These are phyloP conservation scores for Aspergillus clavatus DNA, from an alignment of 2,329 filamentous ascomycete species.

Conservation along the genomic window DNA sequence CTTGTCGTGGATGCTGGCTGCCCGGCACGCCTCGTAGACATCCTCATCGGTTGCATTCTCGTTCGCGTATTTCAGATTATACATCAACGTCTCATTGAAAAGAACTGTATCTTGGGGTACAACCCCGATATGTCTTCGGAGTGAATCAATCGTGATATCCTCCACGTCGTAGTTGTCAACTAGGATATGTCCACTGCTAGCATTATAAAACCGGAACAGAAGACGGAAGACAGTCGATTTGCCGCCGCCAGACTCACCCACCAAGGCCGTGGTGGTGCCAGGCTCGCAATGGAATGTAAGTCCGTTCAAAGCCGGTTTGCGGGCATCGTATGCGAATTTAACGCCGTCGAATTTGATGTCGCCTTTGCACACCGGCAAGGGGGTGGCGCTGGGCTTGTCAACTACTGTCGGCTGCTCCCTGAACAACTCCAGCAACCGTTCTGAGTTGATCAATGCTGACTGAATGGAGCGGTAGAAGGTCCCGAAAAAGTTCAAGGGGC, in stretches of 20 bases:
- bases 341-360: slow-evolving; percentile 85
- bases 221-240: slow-evolving; percentile 96
- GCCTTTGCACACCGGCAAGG: slow-evolving; percentile 66
- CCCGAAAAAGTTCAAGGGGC: slow-evolving; percentile 80
- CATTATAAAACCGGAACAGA: slow-evolving; percentile 95
- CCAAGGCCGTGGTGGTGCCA: slow-evolving; percentile 90
- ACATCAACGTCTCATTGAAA: slow-evolving; percentile 93
- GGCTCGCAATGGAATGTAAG: slow-evolving; percentile 80
- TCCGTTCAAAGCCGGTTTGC: slow-evolving; percentile 77
- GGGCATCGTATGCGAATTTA: slow-evolving; percentile 81
- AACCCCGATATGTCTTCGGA: slow-evolving; percentile 85
- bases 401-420: slow-evolving; percentile 91
- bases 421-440: slow-evolving; percentile 91
- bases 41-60: slow-evolving; percentile 74
- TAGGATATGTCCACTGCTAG: slow-evolving; percentile 70
- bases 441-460: slow-evolving; percentile 94
- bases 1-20: slow-evolving; percentile 88
- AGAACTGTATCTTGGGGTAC: slow-evolving; percentile 94
- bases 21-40: slow-evolving; percentile 73
- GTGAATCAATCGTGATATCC: slow-evolving; percentile 86
- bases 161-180: slow-evolving; percentile 81
- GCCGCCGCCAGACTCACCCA: slow-evolving; percentile 92
- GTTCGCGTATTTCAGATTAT: slow-evolving; percentile 87
- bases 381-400: slow-evolving; percentile 63
- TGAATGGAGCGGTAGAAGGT: slow-evolving; percentile 96